Conservation (phyloP, 164 flowering plant genomes). For the Cinnamomum micranthum region DNA sequence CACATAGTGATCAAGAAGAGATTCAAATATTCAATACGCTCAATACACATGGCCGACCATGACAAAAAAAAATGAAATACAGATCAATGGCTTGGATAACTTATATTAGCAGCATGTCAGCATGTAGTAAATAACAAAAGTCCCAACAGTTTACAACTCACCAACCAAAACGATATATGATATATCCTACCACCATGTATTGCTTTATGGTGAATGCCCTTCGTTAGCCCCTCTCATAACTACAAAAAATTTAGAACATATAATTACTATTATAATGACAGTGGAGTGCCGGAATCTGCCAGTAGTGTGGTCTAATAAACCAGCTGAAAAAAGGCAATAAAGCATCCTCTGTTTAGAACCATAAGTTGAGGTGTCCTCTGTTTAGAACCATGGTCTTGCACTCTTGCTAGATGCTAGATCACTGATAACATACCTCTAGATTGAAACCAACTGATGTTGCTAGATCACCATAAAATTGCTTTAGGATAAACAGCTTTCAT, state of each 20-base stretch:
- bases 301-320: background rate
- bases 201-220: background rate
- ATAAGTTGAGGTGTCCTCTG: no score
- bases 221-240: background rate
- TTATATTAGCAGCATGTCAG: background rate
- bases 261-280: no score
- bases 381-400: no score
- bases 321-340: background rate
- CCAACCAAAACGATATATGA: background rate
- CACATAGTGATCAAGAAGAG: no score
- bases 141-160: background rate
- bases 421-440: background rate
- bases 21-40: no score
- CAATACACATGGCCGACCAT: no score
- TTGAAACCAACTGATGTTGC: background rate
- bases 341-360: background rate
- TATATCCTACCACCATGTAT: background rate
- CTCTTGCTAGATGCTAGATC: background rate
- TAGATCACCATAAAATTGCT: background rate
- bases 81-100: no score
- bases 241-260: background rate
- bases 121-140: background rate
- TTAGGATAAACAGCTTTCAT: conserved; percentile 14
- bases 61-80: no score
- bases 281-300: background rate